Evolutionary conservation across 768 basidiomycete species (phyloP).

Genomic region (Calocybe cyanea): DNA sequence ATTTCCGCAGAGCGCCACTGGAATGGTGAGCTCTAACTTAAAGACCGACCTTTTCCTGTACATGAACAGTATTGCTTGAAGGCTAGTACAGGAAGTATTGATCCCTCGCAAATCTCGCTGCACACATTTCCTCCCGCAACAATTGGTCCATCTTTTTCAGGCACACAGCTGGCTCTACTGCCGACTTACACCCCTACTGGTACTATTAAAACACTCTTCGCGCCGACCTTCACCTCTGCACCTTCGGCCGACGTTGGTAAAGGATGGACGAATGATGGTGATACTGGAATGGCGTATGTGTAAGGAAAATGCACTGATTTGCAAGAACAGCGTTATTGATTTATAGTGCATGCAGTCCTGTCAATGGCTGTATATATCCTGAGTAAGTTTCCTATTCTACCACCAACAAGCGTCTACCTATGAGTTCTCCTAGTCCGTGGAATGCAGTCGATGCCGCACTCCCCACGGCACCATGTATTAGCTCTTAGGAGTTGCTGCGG

Average conservation of each 20-base stretch:
- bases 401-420: neutral
- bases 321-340: conserved; percentile 8
- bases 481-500: conserved; percentile 15
- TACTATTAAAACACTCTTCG: conserved; percentile 53
- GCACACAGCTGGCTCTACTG: conserved; percentile 47
- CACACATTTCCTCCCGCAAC: conserved; percentile 65
- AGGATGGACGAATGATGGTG: conserved; percentile 75
- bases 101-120: conserved; percentile 42
- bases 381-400: conserved; percentile 29
- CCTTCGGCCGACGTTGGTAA: conserved; percentile 53
- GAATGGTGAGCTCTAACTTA: conserved; percentile 38
- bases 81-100: conserved; percentile 58
- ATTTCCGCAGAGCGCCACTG: conserved; percentile 66
- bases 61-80: conserved; percentile 13
- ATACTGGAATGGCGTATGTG: conserved; percentile 57
- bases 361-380: conserved; percentile 64
- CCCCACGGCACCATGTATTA: conserved; percentile 42
- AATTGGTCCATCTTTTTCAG: conserved; percentile 48
- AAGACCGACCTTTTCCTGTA: neutral
- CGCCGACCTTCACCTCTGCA: conserved; percentile 58
- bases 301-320: too few relatives aligned
- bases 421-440: conserved; percentile 43
- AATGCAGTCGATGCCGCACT: conserved; percentile 47
- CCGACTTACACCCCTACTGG: conserved; percentile 77
- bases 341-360: conserved; percentile 28